A percentile compares a stretch with the other conserved stretches of the same genome.
These are phyloP conservation scores for Curvularia sp. DNA, from an alignment of 2,329 filamentous ascomycete species.

Conservation along the genomic window DNA sequence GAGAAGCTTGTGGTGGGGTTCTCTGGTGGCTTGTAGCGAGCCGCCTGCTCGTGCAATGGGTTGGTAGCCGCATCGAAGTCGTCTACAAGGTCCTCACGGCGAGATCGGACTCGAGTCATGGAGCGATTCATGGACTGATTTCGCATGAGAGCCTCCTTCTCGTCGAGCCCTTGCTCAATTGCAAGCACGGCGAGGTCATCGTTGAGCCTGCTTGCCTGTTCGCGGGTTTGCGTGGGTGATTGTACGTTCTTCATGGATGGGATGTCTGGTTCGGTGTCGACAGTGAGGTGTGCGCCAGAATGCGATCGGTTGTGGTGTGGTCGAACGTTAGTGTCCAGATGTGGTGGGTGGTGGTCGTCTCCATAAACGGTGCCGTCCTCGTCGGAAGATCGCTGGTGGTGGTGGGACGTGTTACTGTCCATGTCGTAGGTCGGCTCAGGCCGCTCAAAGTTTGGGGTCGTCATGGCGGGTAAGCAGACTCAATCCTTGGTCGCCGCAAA, in stretches of 20 bases:
- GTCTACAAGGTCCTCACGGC: conserved; percentile 64
- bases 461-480: conserved; percentile 37
- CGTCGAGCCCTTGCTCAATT: conserved; percentile 66
- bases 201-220: conserved; percentile 66
- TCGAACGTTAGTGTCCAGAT: conserved; percentile 22
- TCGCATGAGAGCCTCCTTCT: conserved; percentile 49
- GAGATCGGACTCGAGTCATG: conserved; percentile 60
- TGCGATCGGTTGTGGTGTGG: conserved; percentile 27
- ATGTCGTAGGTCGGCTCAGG: conserved; percentile 48
- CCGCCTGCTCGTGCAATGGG: conserved; percentile 70
- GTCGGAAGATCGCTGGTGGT: conserved; percentile 47
- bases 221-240: conserved; percentile 65
- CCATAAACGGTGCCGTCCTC: conserved; percentile 50
- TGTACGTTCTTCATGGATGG: conserved; percentile 35
- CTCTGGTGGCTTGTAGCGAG: conserved; percentile 69
- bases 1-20: conserved; percentile 68
- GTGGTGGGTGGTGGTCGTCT: conserved; percentile 35
- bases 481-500: conserved; percentile 2
- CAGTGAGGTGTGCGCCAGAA: conserved; percentile 56
- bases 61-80: conserved; percentile 73
- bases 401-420: conserved; percentile 33
- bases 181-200: conserved; percentile 71
- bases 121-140: conserved; percentile 51
- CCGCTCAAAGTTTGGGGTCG: conserved; percentile 45
- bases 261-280: conserved; percentile 54